These are phyloP conservation scores for Neonectria coccinea DNA, from an alignment of 2,329 filamentous ascomycete species.

Conservation along the genomic window DNA sequence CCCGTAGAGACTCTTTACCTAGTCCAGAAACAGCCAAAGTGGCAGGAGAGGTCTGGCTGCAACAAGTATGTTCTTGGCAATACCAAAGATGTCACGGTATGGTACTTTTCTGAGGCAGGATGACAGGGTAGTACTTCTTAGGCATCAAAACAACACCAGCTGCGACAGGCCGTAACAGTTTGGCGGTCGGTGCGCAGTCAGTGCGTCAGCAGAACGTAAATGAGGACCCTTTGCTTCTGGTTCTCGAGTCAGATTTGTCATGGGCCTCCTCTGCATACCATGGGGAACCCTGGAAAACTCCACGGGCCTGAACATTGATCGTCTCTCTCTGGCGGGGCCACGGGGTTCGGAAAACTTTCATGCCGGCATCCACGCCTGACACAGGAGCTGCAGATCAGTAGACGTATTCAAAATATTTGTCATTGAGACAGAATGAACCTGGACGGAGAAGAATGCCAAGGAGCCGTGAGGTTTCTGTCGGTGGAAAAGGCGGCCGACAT, in stretches of 20 bases:
- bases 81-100: not conserved
- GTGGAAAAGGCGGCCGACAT: not conserved
- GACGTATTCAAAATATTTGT: not conserved
- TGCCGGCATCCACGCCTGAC: slow-evolving; percentile 16
- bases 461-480: not conserved
- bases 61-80: slow-evolving; percentile 1
- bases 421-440: not conserved
- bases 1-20: not conserved
- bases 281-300: not conserved
- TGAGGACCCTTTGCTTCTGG: not conserved
- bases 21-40: not conserved
- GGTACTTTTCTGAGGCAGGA: not conserved
- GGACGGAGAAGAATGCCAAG: not conserved
- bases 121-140: slow-evolving; percentile 1
- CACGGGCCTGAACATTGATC: slow-evolving; percentile 7
- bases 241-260: not conserved
- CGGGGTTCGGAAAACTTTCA: slow-evolving; percentile 18
- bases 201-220: not conserved
- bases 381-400: slow-evolving; percentile 9
- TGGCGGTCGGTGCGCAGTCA: not conserved
- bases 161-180: not conserved
- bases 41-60: not conserved
- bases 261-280: no score
- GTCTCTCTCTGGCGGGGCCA: slow-evolving; percentile 13
- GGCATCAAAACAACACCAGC: not conserved